These are phyloP conservation scores for Melampsora americana DNA, from an alignment of 1,284 basidiomycete species.

Conservation along the genomic window DNA sequence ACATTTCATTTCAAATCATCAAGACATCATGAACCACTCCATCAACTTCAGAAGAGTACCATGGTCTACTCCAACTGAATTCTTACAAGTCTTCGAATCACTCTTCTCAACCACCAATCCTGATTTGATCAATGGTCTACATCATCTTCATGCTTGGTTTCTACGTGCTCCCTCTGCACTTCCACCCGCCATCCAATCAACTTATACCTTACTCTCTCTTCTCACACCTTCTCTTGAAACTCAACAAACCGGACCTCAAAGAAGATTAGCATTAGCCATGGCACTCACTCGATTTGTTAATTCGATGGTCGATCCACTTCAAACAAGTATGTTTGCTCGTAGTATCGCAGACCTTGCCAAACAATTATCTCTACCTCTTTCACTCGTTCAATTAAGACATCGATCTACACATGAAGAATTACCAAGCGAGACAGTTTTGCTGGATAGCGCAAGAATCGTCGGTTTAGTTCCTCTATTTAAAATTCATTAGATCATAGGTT, in stretches of 20 bases:
- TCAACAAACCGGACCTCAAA: not conserved
- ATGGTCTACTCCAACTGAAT: slow-evolving; percentile 70
- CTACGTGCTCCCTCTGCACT: slow-evolving; percentile 62
- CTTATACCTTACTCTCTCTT: slow-evolving; percentile 66
- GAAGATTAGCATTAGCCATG: slow-evolving; percentile 66
- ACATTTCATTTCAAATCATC: no score
- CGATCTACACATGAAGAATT: slow-evolving; percentile 93
- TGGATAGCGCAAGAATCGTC: slow-evolving; percentile 64
- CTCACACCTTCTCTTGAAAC: slow-evolving; percentile 56
- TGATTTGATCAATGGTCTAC: not conserved
- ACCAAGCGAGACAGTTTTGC: slow-evolving; percentile 75
- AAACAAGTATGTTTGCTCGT: slow-evolving; percentile 74
- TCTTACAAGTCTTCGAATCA: slow-evolving; percentile 75
- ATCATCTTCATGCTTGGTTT: slow-evolving; percentile 28
- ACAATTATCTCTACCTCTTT: slow-evolving; percentile 77
- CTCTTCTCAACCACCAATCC: slow-evolving; percentile 60
- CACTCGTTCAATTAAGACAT: slow-evolving; percentile 91
- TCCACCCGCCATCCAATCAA: slow-evolving; percentile 70
- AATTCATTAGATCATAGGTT: not conserved
- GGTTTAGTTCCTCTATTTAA: slow-evolving; percentile 3
- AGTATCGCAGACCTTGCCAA: slow-evolving; percentile 84
- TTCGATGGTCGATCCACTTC: slow-evolving; percentile 87
- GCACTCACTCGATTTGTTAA: slow-evolving; percentile 63
- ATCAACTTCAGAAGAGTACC: slow-evolving; percentile 64
- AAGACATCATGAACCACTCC: not conserved